A percentile compares a stretch with the other conserved stretches of the same genome.
Evolutionary conservation across 768 basidiomycete species (phyloP).

Genomic region (Roridomyces roridus): DNA sequence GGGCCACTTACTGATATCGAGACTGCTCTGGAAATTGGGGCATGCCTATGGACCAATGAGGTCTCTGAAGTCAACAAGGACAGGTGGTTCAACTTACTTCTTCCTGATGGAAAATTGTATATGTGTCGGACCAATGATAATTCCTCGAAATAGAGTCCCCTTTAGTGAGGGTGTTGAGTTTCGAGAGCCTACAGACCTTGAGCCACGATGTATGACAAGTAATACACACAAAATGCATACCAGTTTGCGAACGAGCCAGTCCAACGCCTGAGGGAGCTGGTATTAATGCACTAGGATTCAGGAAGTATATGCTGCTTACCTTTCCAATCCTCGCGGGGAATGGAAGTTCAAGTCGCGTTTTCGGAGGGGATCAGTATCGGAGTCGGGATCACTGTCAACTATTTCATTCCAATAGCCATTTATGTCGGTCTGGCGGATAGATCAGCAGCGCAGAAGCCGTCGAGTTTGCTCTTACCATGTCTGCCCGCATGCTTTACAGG

Average conservation of each 20-base stretch:
- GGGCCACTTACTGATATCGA: constrained; percentile 20
- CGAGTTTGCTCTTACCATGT: constrained; percentile 1
- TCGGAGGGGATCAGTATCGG: constrained; percentile 20
- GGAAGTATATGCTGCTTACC: background rate
- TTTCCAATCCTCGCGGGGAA: constrained; percentile 21
- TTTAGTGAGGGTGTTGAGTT: constrained; percentile 24
- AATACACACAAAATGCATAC: background rate
- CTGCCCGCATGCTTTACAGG: constrained; percentile 10
- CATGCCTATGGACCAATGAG: constrained; percentile 14
- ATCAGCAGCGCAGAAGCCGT: background rate
- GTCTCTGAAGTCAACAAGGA: background rate
- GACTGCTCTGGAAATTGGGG: constrained; percentile 26
- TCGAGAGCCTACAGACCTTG: constrained; percentile 20
- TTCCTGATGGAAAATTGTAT: constrained; percentile 29
- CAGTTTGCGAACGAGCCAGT: constrained; percentile 25
- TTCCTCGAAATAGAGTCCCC: constrained; percentile 12
- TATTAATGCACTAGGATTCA: background rate
- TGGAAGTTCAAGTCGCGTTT: constrained; percentile 24
- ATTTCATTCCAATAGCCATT: constrained; percentile 12
- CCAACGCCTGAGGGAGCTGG: constrained; percentile 21
- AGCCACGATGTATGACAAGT: background rate
- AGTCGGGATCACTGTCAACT: constrained; percentile 22
- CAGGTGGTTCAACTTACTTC: background rate
- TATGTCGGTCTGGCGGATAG: constrained; percentile 15
- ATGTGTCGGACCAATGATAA: constrained; percentile 27